Conservation (phyloP, 2,329 filamentous ascomycete genomes). For the Fusarium sp. region DNA sequence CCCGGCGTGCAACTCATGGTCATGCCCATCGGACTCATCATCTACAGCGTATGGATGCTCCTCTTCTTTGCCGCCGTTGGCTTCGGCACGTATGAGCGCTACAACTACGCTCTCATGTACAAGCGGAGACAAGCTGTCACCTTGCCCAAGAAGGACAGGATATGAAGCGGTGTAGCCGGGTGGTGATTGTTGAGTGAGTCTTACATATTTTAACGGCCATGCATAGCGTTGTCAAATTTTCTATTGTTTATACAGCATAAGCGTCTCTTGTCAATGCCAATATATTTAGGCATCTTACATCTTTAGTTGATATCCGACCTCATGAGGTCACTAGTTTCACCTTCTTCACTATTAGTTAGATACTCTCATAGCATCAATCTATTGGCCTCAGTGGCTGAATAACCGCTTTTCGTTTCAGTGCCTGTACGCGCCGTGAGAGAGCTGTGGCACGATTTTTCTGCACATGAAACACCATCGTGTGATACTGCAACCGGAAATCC, state of each 20-base stretch:
- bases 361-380: slow-evolving; percentile 31
- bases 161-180: slow-evolving; percentile 6
- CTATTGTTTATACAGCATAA: slow-evolving; percentile 25
- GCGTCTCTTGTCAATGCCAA: slow-evolving; percentile 34
- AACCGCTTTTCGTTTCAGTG: slow-evolving; percentile 9
- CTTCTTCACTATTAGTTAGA: slow-evolving; percentile 32
- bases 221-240: slow-evolving; percentile 36
- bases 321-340: slow-evolving; percentile 30
- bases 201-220: slow-evolving; percentile 32
- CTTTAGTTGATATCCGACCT: slow-evolving; percentile 43
- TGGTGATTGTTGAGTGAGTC: slow-evolving; percentile 23
- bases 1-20: slow-evolving; percentile 76
- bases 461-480: slow-evolving; percentile 39
- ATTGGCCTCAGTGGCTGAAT: slow-evolving; percentile 20
- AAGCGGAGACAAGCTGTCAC: slow-evolving; percentile 51
- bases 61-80: slow-evolving; percentile 68
- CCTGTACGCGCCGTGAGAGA: not conserved
- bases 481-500: slow-evolving; percentile 24
- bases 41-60: slow-evolving; percentile 71
- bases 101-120: slow-evolving; percentile 73
- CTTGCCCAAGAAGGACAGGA: slow-evolving; percentile 31
- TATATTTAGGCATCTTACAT: slow-evolving; percentile 38
- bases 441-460: slow-evolving; percentile 24
- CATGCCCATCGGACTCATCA: slow-evolving; percentile 75
- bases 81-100: slow-evolving; percentile 73